Conservation (phyloP, 2,329 filamentous ascomycete species). For the Talaromyces sp. region DNA sequence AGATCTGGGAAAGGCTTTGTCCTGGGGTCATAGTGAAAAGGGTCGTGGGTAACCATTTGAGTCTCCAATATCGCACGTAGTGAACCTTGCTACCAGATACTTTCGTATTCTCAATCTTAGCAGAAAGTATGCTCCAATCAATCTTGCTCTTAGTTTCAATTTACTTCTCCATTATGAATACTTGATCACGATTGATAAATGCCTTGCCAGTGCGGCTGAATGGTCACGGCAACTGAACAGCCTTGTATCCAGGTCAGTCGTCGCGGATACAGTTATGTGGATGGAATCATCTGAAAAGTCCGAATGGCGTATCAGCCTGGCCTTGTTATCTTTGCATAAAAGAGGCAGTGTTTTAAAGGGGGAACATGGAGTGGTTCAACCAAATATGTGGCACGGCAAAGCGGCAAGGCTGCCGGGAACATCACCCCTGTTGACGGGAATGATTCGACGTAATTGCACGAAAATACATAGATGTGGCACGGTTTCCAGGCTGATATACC, state of each 20-base stretch:
- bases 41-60: too few species aligned
- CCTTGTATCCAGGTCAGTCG: background rate
- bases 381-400: background rate
- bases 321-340: background rate
- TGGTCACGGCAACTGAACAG: background rate
- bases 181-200: background rate
- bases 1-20: too few species aligned
- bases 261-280: background rate
- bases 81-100: too few species aligned
- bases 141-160: too few species aligned
- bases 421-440: background rate
- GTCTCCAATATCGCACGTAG: too few species aligned
- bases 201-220: background rate
- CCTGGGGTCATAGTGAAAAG: too few species aligned
- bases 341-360: background rate
- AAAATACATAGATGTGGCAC: background rate
- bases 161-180: background rate
- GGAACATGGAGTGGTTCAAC: background rate
- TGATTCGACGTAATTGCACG: background rate
- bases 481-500: too few species aligned
- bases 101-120: too few species aligned
- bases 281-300: background rate
- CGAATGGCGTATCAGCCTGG: background rate
- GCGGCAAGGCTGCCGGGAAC: background rate
- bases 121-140: background rate